A percentile compares a stretch with the other conserved stretches of the same genome.
These are phyloP conservation scores for Kodamaea alishanica DNA, from an alignment of 1,139 yeast species.

Conservation along the genomic window DNA sequence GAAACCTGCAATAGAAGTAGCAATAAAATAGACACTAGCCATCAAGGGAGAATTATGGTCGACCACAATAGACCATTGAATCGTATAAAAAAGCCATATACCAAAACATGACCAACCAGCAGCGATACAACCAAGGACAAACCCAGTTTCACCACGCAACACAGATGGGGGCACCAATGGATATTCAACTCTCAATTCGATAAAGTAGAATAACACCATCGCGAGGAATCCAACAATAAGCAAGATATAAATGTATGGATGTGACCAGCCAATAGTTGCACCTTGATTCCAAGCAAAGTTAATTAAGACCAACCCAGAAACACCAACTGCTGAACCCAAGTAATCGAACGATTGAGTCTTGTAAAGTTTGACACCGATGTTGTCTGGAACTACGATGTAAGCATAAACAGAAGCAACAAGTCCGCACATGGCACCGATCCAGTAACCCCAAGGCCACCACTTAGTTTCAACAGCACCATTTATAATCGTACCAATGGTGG, in stretches of 20 bases:
- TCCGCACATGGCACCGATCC: constrained; percentile 42
- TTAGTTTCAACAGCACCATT: constrained; percentile 40
- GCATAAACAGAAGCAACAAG: constrained; percentile 27
- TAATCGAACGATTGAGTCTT: constrained; percentile 38
- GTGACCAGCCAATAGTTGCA: constrained; percentile 56
- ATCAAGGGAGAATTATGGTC: constrained; percentile 32
- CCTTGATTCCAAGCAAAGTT: constrained; percentile 63
- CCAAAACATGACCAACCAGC: constrained; percentile 65
- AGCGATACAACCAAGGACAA: constrained; percentile 47
- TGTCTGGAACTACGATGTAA: constrained; percentile 41
- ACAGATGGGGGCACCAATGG: constrained; percentile 48
- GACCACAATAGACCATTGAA: constrained; percentile 32
- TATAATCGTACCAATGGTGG: constrained; percentile 48
- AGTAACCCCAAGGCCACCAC: constrained; percentile 60
- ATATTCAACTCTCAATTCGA: constrained; percentile 33
- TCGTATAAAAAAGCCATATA: constrained; percentile 49
- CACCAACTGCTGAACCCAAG: constrained; percentile 45
- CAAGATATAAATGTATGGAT: constrained; percentile 46
- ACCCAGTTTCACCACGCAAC: constrained; percentile 39
- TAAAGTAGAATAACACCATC: constrained; percentile 31
- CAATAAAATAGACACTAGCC: constrained; percentile 38
- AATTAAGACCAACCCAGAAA: constrained; percentile 46
- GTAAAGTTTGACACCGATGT: constrained; percentile 21
- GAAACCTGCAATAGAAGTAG: constrained; percentile 40
- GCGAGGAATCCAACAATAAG: constrained; percentile 45